These are phyloP conservation scores for Adiantum capillusveneris DNA, from an alignment of 75 land plant genomes.

Conservation along the genomic window DNA sequence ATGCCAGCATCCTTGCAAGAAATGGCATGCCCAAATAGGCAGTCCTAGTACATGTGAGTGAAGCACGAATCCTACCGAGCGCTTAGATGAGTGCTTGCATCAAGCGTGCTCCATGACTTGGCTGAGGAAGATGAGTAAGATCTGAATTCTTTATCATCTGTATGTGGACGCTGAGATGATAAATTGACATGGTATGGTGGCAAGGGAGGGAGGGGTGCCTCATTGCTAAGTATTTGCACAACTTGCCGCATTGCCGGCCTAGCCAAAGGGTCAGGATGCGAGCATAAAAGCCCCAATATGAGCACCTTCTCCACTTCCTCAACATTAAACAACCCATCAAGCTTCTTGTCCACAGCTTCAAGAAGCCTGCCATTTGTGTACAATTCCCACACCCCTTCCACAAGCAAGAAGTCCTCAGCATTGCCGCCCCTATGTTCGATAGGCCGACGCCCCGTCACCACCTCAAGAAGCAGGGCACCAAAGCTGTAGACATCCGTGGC, in stretches of 20 bases:
- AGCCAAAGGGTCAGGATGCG: slow-evolving; percentile 18
- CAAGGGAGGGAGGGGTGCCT: slow-evolving; percentile 8
- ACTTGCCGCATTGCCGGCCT: slow-evolving; percentile 26
- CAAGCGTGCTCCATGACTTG: no score
- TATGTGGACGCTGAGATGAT: no score
- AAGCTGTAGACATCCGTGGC: slow-evolving; percentile 41
- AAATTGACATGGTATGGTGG: no score
- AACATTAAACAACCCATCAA: slow-evolving; percentile 5
- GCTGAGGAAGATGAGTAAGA: no score
- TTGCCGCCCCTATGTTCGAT: slow-evolving; percentile 1
- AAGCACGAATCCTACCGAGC: no score
- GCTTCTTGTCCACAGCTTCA: no score
- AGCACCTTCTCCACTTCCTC: slow-evolving; percentile 6
- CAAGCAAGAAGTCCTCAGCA: slow-evolving; percentile 16
- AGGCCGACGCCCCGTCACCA: slow-evolving; percentile 31
- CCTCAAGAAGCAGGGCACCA: slow-evolving; percentile 36
- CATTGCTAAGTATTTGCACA: slow-evolving; percentile 19
- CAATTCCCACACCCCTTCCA: slow-evolving; percentile 18
- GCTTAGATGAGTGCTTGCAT: no score
- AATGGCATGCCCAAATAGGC: no score
- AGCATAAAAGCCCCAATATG: slow-evolving; percentile 20
- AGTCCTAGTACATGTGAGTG: no score
- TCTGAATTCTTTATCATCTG: no score
- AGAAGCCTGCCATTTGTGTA: slow-evolving; percentile 15
- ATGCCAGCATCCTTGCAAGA: no score